Evolutionary conservation across 2,329 filamentous ascomycete species (phyloP), one percentile per base, ranked within the genome.

Genomic region (Domatiomyces catenatus): DNA sequence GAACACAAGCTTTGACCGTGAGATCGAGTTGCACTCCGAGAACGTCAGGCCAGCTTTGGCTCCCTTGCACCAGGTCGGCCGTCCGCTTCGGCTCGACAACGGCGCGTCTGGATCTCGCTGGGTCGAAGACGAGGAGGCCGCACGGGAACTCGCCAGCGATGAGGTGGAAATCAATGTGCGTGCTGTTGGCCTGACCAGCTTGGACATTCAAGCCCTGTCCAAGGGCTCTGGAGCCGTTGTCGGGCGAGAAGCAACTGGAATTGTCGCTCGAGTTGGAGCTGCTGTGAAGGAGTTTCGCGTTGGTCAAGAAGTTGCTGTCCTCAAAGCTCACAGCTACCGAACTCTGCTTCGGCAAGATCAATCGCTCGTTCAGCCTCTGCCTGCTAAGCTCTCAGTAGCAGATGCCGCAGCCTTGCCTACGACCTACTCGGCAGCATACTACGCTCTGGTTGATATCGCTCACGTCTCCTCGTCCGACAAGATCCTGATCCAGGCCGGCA

Each of bases 201-300:
- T 22, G 42, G 44, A 51, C 15, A 19, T 43, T 36, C 36, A 51
- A 6, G 49, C 51, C 28, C 44, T 24, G 8, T 48, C 46, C 19
- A 48, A 54, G 44, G 47, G 32, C 26, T 22, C 32, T 19, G 36
- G 47, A 15, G 45, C 50, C 19, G 56, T 54, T 2, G 61, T 68
- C n/a, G 63, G 62, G 0, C 63, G 68, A 1, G 76, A 77, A 50
- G 66, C 61, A 50, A 60, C 61, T 45, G 68, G 64, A 8, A 50
- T 64, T 26, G 58, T 70, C 18, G 62, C 57, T 20, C 52, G 59
- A 42, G 55, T 65, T 5, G 64, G 64, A 43, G 20, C 50, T 39
- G 20, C 36, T 8, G 50, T 54, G 43, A 48, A 42, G 49, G 24
- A 43, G 7, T 22, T 54, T 46, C 10, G 53, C 15, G 44, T 49